phyloP scores from a whole-genome alignment of 305 asterid genomes.

The Solanum hybrid region DNA sequence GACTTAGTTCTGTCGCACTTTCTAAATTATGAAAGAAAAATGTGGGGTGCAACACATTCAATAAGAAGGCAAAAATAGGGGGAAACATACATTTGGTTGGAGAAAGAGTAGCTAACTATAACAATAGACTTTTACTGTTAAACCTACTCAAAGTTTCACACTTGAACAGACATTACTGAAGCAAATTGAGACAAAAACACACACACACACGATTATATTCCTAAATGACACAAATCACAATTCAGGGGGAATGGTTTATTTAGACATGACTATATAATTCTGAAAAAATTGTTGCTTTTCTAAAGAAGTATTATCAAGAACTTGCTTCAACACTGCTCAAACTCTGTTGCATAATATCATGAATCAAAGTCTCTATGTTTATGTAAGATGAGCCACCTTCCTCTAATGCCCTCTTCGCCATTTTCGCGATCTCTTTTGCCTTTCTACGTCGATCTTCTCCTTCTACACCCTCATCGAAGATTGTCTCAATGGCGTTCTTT shows the following conservation, averaged over 20 bases:
- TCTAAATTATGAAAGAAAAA: neutral
- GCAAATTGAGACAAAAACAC: neutral
- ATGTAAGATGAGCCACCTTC: slow-evolving; percentile 35
- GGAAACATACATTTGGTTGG: neutral
- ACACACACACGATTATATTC: neutral
- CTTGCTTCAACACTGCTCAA: neutral
- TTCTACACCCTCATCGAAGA: slow-evolving; percentile 37
- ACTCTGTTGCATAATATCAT: slow-evolving; percentile 20
- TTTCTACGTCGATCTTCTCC: slow-evolving; percentile 25
- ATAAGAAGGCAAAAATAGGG: neutral
- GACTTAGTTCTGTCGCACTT: neutral
- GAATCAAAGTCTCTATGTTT: slow-evolving; percentile 23
- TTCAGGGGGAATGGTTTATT: neutral
- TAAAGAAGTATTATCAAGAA: neutral
- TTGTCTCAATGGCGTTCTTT: slow-evolving; percentile 21
- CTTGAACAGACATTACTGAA: neutral
- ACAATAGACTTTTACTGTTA: neutral
- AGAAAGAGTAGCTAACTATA: neutral
- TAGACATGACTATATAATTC: neutral
- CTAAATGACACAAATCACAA: neutral
- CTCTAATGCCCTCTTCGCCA: slow-evolving; percentile 28
- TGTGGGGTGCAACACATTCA: neutral
- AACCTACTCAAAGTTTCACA: neutral
- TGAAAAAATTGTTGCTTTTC: neutral
- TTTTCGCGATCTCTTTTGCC: slow-evolving; percentile 24